Conservation (phyloP, 202 grass and related monocot genomes). For the Schoenoplectus tabernaemontani region DNA sequence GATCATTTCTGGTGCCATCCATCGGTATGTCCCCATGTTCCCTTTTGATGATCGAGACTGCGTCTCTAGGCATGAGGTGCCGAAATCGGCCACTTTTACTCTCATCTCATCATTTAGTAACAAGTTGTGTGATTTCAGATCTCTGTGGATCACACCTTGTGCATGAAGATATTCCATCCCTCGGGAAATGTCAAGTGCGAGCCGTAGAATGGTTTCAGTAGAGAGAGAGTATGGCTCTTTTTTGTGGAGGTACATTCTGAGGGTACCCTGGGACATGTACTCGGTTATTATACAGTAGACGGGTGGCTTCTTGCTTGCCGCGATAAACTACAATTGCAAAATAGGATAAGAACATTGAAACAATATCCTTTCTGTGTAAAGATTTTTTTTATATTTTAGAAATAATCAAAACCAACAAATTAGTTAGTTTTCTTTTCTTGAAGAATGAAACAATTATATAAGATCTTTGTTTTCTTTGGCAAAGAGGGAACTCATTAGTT, state of each 20-base stretch:
- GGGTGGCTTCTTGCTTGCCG: conserved; percentile 86
- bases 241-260: conserved; percentile 98
- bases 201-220: conserved; percentile 65
- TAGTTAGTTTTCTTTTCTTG: not conserved
- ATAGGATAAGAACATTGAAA: not conserved
- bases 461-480: not conserved
- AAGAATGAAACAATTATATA: not conserved
- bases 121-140: conserved; percentile 94
- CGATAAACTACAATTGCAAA: conserved; percentile 64
- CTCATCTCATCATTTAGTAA: conserved; percentile 96
- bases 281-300: conserved; percentile 99
- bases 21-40: conserved; percentile 93
- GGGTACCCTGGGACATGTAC: conserved; percentile 99
- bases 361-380: not conserved
- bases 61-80: conserved; percentile 85
- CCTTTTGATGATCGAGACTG: conserved; percentile 64
- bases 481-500: not conserved
- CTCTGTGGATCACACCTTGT: conserved; percentile 90
- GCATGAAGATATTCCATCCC: conserved; percentile 95
- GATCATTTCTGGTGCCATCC: conserved; percentile 98
- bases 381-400: not conserved
- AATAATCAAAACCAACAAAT: not conserved
- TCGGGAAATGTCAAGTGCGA: conserved; percentile 85
- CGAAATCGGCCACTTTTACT: conserved; percentile 95
- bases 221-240: conserved; percentile 97